These are phyloP conservation scores for Suhomyces chickasaworum DNA, from an alignment of 1,139 yeast genomes.

Conservation along the genomic window DNA sequence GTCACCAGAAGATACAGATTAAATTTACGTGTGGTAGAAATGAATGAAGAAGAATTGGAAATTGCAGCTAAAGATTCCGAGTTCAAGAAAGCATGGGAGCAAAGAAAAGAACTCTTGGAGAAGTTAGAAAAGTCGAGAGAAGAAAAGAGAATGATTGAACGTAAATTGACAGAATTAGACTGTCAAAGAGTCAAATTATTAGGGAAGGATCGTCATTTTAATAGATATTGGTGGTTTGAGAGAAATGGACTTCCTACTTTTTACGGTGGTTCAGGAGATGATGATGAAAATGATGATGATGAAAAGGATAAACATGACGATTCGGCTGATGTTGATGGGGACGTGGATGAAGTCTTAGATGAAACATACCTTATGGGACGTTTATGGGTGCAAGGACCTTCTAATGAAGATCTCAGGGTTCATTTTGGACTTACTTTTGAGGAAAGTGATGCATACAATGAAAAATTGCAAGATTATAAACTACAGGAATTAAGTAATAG, in stretches of 20 bases:
- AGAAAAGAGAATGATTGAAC: constrained; percentile 55
- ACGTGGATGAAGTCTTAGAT: constrained; percentile 43
- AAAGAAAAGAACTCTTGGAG: constrained; percentile 41
- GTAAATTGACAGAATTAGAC: constrained; percentile 63
- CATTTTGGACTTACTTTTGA: constrained; percentile 41
- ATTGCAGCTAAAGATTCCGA: constrained; percentile 47
- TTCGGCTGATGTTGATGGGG: constrained; percentile 42
- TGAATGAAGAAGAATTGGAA: constrained; percentile 52
- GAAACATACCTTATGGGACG: constrained; percentile 84
- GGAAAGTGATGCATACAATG: constrained; percentile 19
- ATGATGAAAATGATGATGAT: constrained; percentile 42
- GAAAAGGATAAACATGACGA: constrained; percentile 38
- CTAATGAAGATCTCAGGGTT: constrained; percentile 56
- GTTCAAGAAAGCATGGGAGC: constrained; percentile 48
- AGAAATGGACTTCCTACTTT: constrained; percentile 74
- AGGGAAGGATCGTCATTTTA: constrained; percentile 83
- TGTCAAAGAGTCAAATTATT: constrained; percentile 74
- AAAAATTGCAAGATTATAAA: constrained; percentile 16
- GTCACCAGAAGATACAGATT: constrained; percentile 30
- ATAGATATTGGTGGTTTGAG: constrained; percentile 96
- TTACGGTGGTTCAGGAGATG: constrained; percentile 41
- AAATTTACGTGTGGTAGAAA: constrained; percentile 39
- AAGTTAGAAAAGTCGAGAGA: constrained; percentile 47
- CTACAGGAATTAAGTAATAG: constrained; percentile 4
- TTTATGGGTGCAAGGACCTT: constrained; percentile 93